Percentiles rank a stretch among this genome's conserved stretches.
Conservation (phyloP, 208 protist genomes). For the Crithidia fasciculata region DNA sequence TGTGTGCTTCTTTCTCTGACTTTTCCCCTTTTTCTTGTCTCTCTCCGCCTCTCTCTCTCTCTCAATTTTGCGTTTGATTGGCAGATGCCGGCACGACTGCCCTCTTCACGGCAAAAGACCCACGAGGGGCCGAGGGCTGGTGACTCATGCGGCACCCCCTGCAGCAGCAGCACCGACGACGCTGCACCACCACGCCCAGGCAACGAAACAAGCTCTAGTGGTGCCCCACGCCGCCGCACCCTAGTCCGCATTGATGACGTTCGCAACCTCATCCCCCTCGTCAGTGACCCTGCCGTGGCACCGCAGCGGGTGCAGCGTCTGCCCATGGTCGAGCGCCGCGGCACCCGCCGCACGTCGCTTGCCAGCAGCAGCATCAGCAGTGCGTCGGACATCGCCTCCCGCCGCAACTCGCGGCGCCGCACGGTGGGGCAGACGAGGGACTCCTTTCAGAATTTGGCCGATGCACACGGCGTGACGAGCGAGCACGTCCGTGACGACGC, state of each 20-base stretch:
- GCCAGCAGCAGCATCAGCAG: conserved; percentile 3
- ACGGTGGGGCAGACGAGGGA: conserved; percentile 57
- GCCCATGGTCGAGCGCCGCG: conserved; percentile 12
- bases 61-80: no score
- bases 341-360: conserved; percentile 16
- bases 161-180: neutral
- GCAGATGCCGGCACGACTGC: neutral
- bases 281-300: conserved; percentile 8
- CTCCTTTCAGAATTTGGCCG: conserved; percentile 51
- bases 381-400: neutral
- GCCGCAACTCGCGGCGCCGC: conserved; percentile 22
- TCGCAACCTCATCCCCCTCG: neutral
- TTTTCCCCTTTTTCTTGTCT: conserved; percentile 9
- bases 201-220: no score
- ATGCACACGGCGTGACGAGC: conserved; percentile 40
- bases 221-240: conserved; percentile 10
- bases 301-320: conserved; percentile 24
- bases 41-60: neutral
- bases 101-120: neutral
- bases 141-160: no score
- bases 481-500: conserved; percentile 65
- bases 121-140: neutral
- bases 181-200: no score
- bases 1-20: neutral
- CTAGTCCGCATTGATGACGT: conserved; percentile 15